Evolutionary conservation across 768 basidiomycete species (phyloP), one percentile per base, ranked within the genome.

Genomic region (Hydnomerulius pinastri): DNA sequence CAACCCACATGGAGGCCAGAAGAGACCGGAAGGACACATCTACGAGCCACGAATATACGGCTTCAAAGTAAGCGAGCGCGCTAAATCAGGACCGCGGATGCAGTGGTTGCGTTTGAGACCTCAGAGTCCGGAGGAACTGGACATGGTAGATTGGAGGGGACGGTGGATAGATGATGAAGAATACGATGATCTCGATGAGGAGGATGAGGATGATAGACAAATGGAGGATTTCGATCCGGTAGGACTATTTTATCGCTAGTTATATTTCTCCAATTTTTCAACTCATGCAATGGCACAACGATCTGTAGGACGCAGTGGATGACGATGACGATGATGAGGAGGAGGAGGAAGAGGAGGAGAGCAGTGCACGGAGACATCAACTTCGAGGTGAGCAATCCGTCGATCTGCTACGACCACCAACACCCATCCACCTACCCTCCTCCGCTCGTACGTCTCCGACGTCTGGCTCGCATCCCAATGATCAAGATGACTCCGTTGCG

Each of bases 11-110:
- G 91, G 91, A 9, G 91, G 91, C 0, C 92, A 96, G 70, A 94
- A 93, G 70, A 83, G 83, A 35, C 90, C 94, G 2, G 81, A 84
- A 24, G 92, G 91, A 4, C 84, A 86, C 65, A 82, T 98, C 12
- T 98, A 99, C 64, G 78, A 85, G 13, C 91, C 95, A 5, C 81
- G 88, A 68, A 96, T 99, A 64, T 98, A 98, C 60, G 97, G 97
- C 0, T 99, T 99, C 79, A 91, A 88, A 71, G 96, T 99, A 23
- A 94, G 88, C 64, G 97, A 99, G 68, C 77, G 91, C 44, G 93
- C 97, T 10, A 90, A 92, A 68, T 90, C 83, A 60, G 97, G 97
- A 4, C 97, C 97, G 12, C 79, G 97, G 51, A 98, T 99, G 95
- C 86, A 87, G 62, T 99, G 97, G 97, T 69, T 98, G 68, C 78